Evolutionary conservation across 805 yeast genomes (phyloP).

Genomic region (Suhomyces tanzawaensis): DNA sequence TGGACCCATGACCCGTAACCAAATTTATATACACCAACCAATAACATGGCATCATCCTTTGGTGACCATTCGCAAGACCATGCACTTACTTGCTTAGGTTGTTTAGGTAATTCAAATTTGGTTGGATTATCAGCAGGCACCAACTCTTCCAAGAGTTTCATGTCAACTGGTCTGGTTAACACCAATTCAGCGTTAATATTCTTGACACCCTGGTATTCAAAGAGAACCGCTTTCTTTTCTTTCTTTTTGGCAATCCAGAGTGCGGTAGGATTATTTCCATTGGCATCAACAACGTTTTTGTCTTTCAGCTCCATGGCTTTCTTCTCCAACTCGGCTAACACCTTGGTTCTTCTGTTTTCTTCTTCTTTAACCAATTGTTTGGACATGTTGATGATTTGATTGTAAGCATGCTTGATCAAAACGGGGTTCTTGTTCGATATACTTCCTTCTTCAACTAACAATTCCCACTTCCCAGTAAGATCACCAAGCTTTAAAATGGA

Average conservation of each 20-base stretch:
- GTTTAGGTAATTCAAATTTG: constrained; percentile 55
- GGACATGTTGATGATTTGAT: constrained; percentile 66
- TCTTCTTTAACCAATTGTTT: constrained; percentile 60
- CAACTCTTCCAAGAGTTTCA: constrained; percentile 58
- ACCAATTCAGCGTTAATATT: constrained; percentile 88
- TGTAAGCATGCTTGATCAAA: constrained; percentile 67
- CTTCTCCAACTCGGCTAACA: constrained; percentile 56
- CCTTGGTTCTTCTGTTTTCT: constrained; percentile 58
- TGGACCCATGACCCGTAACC: constrained; percentile 96
- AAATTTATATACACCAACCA: constrained; percentile 85
- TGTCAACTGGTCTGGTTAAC: constrained; percentile 78
- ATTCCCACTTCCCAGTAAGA: constrained; percentile 73
- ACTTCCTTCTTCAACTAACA: constrained; percentile 84
- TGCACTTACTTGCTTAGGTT: constrained; percentile 79
- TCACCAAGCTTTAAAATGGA: constrained; percentile 83
- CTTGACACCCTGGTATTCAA: constrained; percentile 85
- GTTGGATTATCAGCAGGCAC: constrained; percentile 56
- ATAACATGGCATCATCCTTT: constrained; percentile 79
- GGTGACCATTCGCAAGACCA: constrained; percentile 90
- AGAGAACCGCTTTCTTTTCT: constrained; percentile 86
- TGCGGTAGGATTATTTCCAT: constrained; percentile 48
- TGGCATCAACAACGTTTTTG: constrained; percentile 32
- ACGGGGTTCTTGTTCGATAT: constrained; percentile 82
- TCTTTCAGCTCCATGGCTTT: constrained; percentile 57
- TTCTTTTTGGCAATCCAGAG: constrained; percentile 63